Percentiles rank a stretch among this genome's conserved stretches.
Evolutionary conservation across 371 early-diverging fungal genomes (phyloP).

Genomic region (Sporodiniella umbellata): DNA sequence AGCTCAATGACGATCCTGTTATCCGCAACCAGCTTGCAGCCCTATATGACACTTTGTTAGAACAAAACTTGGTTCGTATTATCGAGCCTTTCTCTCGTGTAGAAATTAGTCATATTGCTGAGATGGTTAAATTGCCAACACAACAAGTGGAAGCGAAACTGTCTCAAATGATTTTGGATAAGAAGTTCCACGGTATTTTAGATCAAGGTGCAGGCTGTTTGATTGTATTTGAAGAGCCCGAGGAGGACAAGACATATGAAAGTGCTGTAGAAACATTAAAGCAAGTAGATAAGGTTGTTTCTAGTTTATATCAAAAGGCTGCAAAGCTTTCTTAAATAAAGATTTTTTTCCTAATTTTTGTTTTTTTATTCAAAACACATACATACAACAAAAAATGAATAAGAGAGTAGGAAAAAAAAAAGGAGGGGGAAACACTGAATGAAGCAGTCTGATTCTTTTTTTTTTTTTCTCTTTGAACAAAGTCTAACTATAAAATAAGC

Average conservation of each 20-base stretch:
- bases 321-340: slow-evolving; percentile 18
- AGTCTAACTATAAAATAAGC: slow-evolving; percentile 8
- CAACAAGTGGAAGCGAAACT: slow-evolving; percentile 92
- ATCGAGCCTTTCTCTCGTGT: slow-evolving; percentile 98
- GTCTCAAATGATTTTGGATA: slow-evolving; percentile 98
- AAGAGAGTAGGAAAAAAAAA: background rate
- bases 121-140: slow-evolving; percentile 87
- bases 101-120: slow-evolving; percentile 93
- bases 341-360: background rate
- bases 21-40: slow-evolving; percentile 87
- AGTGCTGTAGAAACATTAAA: slow-evolving; percentile 93
- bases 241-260: slow-evolving; percentile 89
- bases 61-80: slow-evolving; percentile 95
- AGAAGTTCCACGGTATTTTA: slow-evolving; percentile 91
- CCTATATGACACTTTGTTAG: slow-evolving; percentile 95
- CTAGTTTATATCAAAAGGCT: slow-evolving; percentile 90
- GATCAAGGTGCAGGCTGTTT: slow-evolving; percentile 97
- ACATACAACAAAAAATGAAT: background rate
- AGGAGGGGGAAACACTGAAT: background rate
- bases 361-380: background rate
- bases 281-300: slow-evolving; percentile 92
- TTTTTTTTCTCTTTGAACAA: too few relatives aligned
- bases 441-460: background rate
- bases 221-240: slow-evolving; percentile 89
- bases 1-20: slow-evolving; percentile 89